phyloP scores from a whole-genome alignment of 352 stramenopile genomes.

The Phytophthora foliorum region DNA sequence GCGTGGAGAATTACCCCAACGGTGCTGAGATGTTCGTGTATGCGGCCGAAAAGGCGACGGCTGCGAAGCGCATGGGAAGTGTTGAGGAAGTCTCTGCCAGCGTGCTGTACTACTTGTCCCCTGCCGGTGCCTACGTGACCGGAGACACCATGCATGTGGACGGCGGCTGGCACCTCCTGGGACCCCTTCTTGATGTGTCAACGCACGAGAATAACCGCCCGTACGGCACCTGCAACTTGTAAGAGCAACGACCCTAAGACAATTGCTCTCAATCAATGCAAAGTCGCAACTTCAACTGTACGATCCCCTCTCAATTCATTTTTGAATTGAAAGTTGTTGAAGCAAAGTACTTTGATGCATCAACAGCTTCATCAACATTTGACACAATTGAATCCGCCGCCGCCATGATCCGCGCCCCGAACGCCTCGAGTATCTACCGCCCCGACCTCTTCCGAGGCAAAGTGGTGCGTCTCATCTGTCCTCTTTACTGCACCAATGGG shows the following conservation, averaged over 20 bases:
- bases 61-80: slow-evolving; percentile 88
- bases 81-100: slow-evolving; percentile 92
- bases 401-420: slow-evolving; percentile 61
- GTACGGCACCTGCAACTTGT: slow-evolving; percentile 85
- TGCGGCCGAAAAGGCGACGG: slow-evolving; percentile 74
- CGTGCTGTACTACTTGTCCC: slow-evolving; percentile 92
- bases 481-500: neutral
- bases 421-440: slow-evolving; percentile 69
- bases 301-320: slow-evolving; percentile 20
- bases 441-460: slow-evolving; percentile 75
- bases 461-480: slow-evolving; percentile 59
- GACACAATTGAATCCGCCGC: slow-evolving; percentile 26
- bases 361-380: slow-evolving; percentile 26
- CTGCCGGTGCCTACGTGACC: slow-evolving; percentile 92
- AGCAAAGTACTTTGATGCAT: slow-evolving; percentile 24
- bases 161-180: slow-evolving; percentile 80
- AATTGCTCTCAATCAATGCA: too few relatives aligned
- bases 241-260: too few relatives aligned
- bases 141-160: slow-evolving; percentile 92
- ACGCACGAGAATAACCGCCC: slow-evolving; percentile 80
- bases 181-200: slow-evolving; percentile 80
- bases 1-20: slow-evolving; percentile 88
- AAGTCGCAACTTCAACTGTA: slow-evolving; percentile 22
- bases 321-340: slow-evolving; percentile 23
- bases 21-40: slow-evolving; percentile 86